A percentile compares a stretch with the other conserved stretches of the same genome.
phyloP scores from a whole-genome alignment of 495 filamentous ascomycete species.

The Cairneyella variabilis region DNA sequence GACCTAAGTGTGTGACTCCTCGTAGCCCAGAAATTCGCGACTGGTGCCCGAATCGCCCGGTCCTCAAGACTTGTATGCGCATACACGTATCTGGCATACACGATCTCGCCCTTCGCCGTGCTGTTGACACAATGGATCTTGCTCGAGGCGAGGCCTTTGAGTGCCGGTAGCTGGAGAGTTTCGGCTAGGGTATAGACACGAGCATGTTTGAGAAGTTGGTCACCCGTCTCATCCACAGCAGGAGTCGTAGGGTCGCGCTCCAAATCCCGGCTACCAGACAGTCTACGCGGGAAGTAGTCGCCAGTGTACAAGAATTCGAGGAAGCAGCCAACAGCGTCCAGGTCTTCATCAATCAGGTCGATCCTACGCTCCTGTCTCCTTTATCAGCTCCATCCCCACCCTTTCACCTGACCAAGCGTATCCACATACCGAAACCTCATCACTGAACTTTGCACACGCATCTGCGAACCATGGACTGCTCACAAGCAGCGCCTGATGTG shows the following conservation, averaged over 20 bases:
- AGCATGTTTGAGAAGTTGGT: conserved; percentile 79
- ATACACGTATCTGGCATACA: conserved; percentile 89
- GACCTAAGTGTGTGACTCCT: conserved; percentile 74
- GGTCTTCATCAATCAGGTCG: conserved; percentile 62
- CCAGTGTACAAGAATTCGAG: conserved; percentile 90
- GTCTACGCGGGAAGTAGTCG: conserved; percentile 77
- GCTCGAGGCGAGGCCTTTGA: conserved; percentile 73
- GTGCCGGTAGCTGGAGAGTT: conserved; percentile 65
- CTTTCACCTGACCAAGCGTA: no score
- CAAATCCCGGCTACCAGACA: conserved; percentile 49
- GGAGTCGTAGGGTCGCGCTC: conserved; percentile 56
- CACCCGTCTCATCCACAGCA: conserved; percentile 63
- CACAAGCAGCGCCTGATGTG: conserved; percentile 73
- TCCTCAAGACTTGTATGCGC: conserved; percentile 67
- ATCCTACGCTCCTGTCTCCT: conserved; percentile 55
- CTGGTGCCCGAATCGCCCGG: conserved; percentile 69
- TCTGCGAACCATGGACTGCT: conserved; percentile 73
- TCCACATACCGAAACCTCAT: conserved; percentile 46
- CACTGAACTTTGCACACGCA: conserved; percentile 51
- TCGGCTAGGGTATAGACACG: conserved; percentile 85
- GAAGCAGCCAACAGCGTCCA: conserved; percentile 81
- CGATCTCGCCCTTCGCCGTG: conserved; percentile 81
- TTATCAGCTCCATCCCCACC: no score
- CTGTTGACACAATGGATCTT: conserved; percentile 89
- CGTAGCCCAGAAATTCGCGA: conserved; percentile 88